These are phyloP conservation scores for Blastobotrys aristatus DNA, from an alignment of 1,139 yeast species.

Conservation along the genomic window DNA sequence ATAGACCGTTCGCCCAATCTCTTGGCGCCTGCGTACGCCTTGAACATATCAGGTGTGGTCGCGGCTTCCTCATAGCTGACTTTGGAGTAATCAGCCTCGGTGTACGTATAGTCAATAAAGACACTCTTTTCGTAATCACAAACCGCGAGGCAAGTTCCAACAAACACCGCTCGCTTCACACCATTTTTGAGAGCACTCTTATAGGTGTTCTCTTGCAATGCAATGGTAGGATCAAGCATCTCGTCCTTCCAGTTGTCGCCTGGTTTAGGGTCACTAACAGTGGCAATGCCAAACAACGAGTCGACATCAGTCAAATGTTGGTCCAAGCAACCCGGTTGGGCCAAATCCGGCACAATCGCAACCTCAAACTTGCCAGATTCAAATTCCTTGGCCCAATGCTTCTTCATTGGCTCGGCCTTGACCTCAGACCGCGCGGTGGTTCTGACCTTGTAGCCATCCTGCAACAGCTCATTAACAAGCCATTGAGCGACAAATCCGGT, in stretches of 20 bases:
- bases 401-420: neutral
- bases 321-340: neutral
- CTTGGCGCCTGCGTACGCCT: too few relatives aligned
- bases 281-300: too few relatives aligned
- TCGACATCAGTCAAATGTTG: neutral
- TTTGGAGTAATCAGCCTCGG: neutral
- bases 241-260: too few relatives aligned
- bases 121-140: neutral
- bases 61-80: neutral
- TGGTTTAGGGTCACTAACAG: too few relatives aligned
- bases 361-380: neutral
- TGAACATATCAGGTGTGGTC: too few relatives aligned
- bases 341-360: neutral
- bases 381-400: neutral
- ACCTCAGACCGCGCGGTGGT: neutral
- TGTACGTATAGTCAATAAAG: neutral
- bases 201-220: neutral
- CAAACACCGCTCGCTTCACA: neutral
- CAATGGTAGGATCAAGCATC: neutral
- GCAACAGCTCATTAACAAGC: neutral
- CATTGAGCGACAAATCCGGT: conserved; percentile 2
- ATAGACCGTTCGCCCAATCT: too few relatives aligned
- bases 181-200: neutral
- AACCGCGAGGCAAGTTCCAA: neutral
- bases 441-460: neutral